These are phyloP conservation scores for Nothophaeocryptopus gaeumannii DNA, from an alignment of 2,329 filamentous ascomycete genomes.

Conservation along the genomic window DNA sequence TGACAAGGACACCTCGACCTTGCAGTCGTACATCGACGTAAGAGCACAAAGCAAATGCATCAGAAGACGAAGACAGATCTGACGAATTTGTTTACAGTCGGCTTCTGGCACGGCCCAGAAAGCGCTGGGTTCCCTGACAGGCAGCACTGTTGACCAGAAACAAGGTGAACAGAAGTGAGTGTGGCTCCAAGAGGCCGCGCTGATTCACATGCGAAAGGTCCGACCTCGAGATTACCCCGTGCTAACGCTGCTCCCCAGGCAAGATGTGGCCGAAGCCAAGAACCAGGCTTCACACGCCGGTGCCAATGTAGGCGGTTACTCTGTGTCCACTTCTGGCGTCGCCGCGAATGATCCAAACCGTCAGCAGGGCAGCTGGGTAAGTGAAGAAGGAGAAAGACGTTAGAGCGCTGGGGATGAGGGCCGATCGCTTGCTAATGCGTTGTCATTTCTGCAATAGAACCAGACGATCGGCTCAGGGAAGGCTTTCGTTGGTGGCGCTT, in stretches of 20 bases:
- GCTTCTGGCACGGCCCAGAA: slow-evolving; percentile 71
- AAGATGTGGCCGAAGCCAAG: slow-evolving; percentile 64
- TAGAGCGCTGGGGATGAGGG: neutral
- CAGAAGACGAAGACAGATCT: neutral
- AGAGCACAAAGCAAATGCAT: neutral
- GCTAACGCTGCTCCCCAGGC: slow-evolving; percentile 43
- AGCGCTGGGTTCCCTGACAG: slow-evolving; percentile 68
- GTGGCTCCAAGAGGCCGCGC: no score
- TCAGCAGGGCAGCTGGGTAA: slow-evolving; percentile 62
- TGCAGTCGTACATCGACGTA: slow-evolving; percentile 66
- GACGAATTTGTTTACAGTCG: slow-evolving; percentile 42
- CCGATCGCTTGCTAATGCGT: neutral
- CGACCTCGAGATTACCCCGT: neutral
- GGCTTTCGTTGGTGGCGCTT: slow-evolving; percentile 70
- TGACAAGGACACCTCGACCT: slow-evolving; percentile 66
- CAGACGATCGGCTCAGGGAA: slow-evolving; percentile 86
- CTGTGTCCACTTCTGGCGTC: slow-evolving; percentile 67
- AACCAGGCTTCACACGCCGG: slow-evolving; percentile 73
- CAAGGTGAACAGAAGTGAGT: slow-evolving; percentile 18
- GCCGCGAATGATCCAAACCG: slow-evolving; percentile 73
- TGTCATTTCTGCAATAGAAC: slow-evolving; percentile 45
- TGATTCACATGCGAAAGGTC: neutral
- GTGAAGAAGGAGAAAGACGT: no score
- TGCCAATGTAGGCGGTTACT: slow-evolving; percentile 69
- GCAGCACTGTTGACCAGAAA: slow-evolving; percentile 66